Percentiles rank a stretch among this genome's conserved stretches.
phyloP scores from a whole-genome alignment of 2,329 filamentous ascomycete genomes.

The Monosporascus ibericus region DNA sequence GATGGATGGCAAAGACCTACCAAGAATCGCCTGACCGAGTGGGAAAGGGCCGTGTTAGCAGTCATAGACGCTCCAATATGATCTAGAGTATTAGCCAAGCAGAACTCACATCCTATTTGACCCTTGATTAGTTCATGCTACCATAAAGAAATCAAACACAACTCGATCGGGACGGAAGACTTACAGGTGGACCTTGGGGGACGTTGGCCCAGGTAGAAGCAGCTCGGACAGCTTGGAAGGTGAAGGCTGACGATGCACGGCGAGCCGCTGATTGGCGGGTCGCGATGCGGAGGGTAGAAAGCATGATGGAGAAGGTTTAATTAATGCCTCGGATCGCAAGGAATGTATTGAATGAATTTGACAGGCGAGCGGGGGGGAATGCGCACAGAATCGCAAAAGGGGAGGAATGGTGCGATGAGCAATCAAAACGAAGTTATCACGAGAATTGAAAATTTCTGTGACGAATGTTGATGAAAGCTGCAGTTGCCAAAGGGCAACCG shows the following conservation, averaged over 20 bases:
- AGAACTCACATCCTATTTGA: constrained; percentile 32
- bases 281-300: constrained; percentile 49
- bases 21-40: constrained; percentile 62
- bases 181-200: constrained; percentile 87
- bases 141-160: constrained; percentile 13
- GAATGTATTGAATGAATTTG: background rate
- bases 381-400: background rate
- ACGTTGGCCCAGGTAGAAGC: constrained; percentile 87
- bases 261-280: constrained; percentile 40
- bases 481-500: too few relatives aligned
- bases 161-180: constrained; percentile 29
- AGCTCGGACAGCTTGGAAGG: constrained; percentile 41
- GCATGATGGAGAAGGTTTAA: constrained; percentile 36
- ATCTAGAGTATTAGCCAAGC: too few relatives aligned
- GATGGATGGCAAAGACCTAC: constrained; percentile 37
- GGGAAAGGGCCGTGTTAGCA: constrained; percentile 11
- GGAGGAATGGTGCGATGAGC: background rate
- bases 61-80: constrained; percentile 1
- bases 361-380: background rate
- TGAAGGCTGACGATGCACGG: constrained; percentile 30
- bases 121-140: constrained; percentile 8
- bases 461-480: too few relatives aligned
- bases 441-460: too few relatives aligned
- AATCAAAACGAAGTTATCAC: too few relatives aligned
- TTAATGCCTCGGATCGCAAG: background rate